Evolutionary conservation across 352 stramenopile genomes (phyloP).

Genomic region (Phytophthora citricola): DNA sequence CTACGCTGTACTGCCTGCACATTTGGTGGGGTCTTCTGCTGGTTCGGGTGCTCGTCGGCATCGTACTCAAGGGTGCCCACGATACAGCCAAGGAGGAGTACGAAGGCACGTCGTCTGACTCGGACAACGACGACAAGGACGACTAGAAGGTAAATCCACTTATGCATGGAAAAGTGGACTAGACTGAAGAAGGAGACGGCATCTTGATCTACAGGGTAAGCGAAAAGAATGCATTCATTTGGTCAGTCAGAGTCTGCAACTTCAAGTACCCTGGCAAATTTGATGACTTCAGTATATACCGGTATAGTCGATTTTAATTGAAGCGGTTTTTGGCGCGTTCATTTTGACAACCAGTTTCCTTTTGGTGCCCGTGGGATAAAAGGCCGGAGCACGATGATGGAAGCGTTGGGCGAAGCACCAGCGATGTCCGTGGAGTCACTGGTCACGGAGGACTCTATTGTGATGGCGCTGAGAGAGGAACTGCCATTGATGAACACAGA

Average conservation of each 20-base stretch:
- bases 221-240: constrained; percentile 10
- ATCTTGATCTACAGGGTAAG: constrained; percentile 9
- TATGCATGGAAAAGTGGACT: constrained; percentile 16
- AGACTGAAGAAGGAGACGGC: constrained; percentile 15
- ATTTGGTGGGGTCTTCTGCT: constrained; percentile 88
- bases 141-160: constrained; percentile 44
- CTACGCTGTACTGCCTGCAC: constrained; percentile 79
- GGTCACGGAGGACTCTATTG: constrained; percentile 38
- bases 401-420: constrained; percentile 31
- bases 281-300: neutral
- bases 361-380: neutral
- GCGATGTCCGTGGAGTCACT: constrained; percentile 13
- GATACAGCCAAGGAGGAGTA: constrained; percentile 87
- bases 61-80: constrained; percentile 80
- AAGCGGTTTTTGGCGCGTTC: constrained; percentile 24
- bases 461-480: constrained; percentile 51
- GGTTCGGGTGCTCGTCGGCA: constrained; percentile 67
- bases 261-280: constrained; percentile 12
- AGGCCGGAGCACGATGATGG: constrained; percentile 30
- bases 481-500: constrained; percentile 65
- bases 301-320: neutral
- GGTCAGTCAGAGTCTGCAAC: constrained; percentile 1
- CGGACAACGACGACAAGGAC: constrained; percentile 74
- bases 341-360: constrained; percentile 24
- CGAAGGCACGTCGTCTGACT: constrained; percentile 83